Percentiles rank a stretch among this genome's conserved stretches.
These are phyloP conservation scores for Dactylellina leptospora DNA, from an alignment of 2,329 filamentous ascomycete genomes.

Conservation along the genomic window DNA sequence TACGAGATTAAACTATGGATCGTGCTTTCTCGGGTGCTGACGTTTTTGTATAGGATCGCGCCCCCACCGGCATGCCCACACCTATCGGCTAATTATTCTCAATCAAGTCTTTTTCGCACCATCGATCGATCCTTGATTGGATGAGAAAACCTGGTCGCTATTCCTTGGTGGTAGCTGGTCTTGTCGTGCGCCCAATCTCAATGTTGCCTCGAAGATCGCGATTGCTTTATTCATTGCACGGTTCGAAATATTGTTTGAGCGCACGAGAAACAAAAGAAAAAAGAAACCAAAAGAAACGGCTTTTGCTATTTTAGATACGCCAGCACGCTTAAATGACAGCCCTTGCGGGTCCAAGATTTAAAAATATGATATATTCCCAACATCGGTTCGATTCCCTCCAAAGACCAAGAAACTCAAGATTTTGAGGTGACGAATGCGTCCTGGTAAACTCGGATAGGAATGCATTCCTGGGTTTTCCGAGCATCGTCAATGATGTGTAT, in stretches of 20 bases:
- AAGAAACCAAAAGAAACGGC: slow-evolving; percentile 31
- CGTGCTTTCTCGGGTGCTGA: slow-evolving; percentile 31
- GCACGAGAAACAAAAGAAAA: slow-evolving; percentile 28
- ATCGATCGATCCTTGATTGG: slow-evolving; percentile 29
- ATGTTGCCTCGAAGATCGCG: slow-evolving; percentile 52
- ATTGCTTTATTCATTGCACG: slow-evolving; percentile 50
- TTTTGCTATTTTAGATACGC: slow-evolving; percentile 40
- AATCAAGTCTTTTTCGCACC: neutral
- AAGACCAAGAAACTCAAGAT: slow-evolving; percentile 24
- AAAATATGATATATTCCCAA: slow-evolving; percentile 51
- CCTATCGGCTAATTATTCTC: slow-evolving; percentile 39
- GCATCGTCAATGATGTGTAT: slow-evolving; percentile 33
- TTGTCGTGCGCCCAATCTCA: slow-evolving; percentile 49
- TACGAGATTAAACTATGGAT: slow-evolving; percentile 21
- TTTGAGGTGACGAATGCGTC: slow-evolving; percentile 51
- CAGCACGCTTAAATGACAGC: slow-evolving; percentile 41
- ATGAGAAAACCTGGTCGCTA: slow-evolving; percentile 51
- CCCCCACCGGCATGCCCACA: neutral
- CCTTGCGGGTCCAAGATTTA: neutral
- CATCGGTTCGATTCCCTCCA: slow-evolving; percentile 50
- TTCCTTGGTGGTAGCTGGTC: slow-evolving; percentile 43
- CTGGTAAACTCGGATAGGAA: slow-evolving; percentile 48
- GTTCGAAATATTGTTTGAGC: slow-evolving; percentile 53
- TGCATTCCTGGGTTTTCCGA: slow-evolving; percentile 41
- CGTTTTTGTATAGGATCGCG: slow-evolving; percentile 43